Evolutionary conservation across 768 basidiomycete genomes (phyloP), one percentile per base, ranked within the genome.

Genomic region (Amanita exitialis): DNA sequence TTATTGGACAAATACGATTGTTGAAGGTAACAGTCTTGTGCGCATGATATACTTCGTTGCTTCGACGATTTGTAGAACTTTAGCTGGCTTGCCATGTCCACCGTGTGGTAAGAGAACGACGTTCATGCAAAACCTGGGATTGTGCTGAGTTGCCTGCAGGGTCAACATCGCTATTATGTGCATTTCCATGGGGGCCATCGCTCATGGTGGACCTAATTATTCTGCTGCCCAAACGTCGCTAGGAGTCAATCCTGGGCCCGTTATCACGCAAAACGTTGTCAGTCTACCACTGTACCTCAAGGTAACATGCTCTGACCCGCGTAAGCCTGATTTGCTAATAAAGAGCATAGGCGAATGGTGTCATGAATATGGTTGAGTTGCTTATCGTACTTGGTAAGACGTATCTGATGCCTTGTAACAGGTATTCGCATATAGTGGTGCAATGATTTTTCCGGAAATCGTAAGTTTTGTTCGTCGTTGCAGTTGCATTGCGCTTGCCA

Each of bases 371-470:
- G 66, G 72, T 70, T 32, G 18, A n/a, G 37, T 9, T 10, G 6
- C 38, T 36, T 34, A 36, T 27, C 42, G 35, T 30, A 18, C 13
- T 13, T 9, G 0, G 3, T 15, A 8, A 39, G 20, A 18, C 10
- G 12, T 9, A 15, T 9, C n/a, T 51, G 8, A 44, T 21, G 23
- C 18, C 13, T n/a, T 9, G 13, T 6, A 30, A 25, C 20, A 70
- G 71, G 76, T 80, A 2, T 79, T 74, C 53, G 76, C 80, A 2
- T 81, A 81, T 47, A 77, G 79, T 47, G 79, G 65, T 16, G 70
- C 73, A 9, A 69, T 72, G 68, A 66, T 77, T 43, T 73, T 70
- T 60, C 74, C 74, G 2, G 73, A 74, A 54, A 71, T 73, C 39
- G 66, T 64, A 27, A 10, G 59, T 28, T 15, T n/a, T 9, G 2